phyloP scores from a whole-genome alignment of 768 basidiomycete genomes.

The Amanita polypyramis region DNA sequence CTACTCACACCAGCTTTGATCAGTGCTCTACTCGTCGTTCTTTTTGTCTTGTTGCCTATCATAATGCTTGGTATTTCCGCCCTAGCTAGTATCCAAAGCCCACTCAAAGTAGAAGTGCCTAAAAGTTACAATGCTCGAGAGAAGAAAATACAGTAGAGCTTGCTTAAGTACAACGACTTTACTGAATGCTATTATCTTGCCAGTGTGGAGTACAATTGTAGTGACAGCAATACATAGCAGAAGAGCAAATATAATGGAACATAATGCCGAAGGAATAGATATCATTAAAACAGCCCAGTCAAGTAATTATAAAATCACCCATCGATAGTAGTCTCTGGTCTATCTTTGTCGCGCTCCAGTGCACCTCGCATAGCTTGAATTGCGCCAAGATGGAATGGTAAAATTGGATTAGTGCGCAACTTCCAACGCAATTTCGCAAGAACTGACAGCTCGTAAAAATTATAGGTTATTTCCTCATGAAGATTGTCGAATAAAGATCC shows the following conservation, averaged over 20 bases:
- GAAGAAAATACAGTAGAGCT: conserved; percentile 60
- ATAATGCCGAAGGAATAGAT: too few relatives aligned
- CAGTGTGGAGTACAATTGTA: too few relatives aligned
- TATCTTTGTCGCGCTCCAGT: conserved; percentile 23
- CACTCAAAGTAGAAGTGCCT: conserved; percentile 49
- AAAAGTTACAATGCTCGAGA: conserved; percentile 61
- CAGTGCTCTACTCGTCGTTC: conserved; percentile 45
- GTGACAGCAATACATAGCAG: too few relatives aligned
- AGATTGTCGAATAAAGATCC: conserved; percentile 19
- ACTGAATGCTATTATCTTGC: neutral
- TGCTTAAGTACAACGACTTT: neutral
- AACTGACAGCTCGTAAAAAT: conserved; percentile 60
- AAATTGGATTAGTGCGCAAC: conserved; percentile 35
- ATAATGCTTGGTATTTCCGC: conserved; percentile 54
- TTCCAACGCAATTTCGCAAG: conserved; percentile 42
- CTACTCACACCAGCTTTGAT: conserved; percentile 71
- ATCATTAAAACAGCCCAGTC: too few relatives aligned
- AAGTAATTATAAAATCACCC: neutral
- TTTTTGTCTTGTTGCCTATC: conserved; percentile 62
- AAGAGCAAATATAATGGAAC: too few relatives aligned
- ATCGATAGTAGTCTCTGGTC: neutral
- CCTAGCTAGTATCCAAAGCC: conserved; percentile 65
- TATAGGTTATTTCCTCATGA: conserved; percentile 49
- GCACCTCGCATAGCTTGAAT: conserved; percentile 50
- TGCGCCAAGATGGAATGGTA: conserved; percentile 71